These are phyloP conservation scores for Ulvella scutata DNA, from an alignment of 139 green algal species.

Conservation along the genomic window DNA sequence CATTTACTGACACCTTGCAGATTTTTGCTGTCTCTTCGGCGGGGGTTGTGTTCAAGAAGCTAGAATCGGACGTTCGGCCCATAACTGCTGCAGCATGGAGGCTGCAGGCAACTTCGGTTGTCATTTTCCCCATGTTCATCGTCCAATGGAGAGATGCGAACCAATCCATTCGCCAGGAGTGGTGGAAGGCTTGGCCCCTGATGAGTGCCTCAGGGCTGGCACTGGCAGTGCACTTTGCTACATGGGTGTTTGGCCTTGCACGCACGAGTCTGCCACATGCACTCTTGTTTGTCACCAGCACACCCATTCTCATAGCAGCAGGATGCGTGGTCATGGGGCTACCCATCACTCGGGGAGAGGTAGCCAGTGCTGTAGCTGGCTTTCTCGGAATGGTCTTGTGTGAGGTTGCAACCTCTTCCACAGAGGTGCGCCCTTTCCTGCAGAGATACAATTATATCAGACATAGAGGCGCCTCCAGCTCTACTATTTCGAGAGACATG, in stretches of 20 bases:
- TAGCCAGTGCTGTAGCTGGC: slow-evolving; percentile 24
- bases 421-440: not conserved
- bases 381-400: slow-evolving; percentile 11
- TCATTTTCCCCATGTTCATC: slow-evolving; percentile 23
- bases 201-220: slow-evolving; percentile 1
- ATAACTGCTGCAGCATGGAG: slow-evolving; percentile 53
- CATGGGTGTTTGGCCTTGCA: slow-evolving; percentile 46
- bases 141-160: slow-evolving; percentile 22
- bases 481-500: too few species aligned
- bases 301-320: slow-evolving; percentile 51
- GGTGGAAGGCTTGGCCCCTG: not conserved
- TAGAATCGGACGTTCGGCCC: slow-evolving; percentile 35
- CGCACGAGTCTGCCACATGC: slow-evolving; percentile 55
- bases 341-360: slow-evolving; percentile 42
- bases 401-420: not conserved
- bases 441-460: too few species aligned
- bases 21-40: slow-evolving; percentile 39
- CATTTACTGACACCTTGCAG: too few species aligned
- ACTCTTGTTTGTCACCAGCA: slow-evolving; percentile 53
- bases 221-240: slow-evolving; percentile 58
- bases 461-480: not conserved
- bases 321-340: slow-evolving; percentile 18
- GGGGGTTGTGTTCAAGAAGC: slow-evolving; percentile 34
- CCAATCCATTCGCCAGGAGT: not conserved
- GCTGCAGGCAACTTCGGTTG: slow-evolving; percentile 35